Evolutionary conservation across 148 eudicot genomes (phyloP).

Genomic region (Nepenthes gracilis): DNA sequence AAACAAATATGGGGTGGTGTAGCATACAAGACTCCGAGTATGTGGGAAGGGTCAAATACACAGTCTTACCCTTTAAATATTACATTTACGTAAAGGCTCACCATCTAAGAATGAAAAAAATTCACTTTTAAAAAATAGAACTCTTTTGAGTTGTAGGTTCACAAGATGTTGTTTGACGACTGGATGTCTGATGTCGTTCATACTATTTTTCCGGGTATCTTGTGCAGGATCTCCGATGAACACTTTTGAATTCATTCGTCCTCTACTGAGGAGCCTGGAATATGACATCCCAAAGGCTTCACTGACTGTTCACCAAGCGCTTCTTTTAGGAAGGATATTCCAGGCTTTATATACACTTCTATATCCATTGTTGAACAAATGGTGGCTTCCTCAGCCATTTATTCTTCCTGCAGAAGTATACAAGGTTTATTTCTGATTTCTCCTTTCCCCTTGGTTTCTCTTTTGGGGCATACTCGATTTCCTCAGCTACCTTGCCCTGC

Average conservation of each 20-base stretch:
- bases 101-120: too few relatives aligned
- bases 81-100: too few relatives aligned
- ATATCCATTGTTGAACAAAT: conserved; percentile 63
- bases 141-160: background rate
- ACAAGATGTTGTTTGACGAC: background rate
- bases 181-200: background rate
- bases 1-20: too few relatives aligned
- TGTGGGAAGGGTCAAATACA: too few relatives aligned
- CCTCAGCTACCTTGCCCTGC: background rate
- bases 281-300: conserved; percentile 59
- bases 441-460: background rate
- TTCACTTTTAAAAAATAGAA: too few relatives aligned
- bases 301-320: conserved; percentile 53
- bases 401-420: conserved; percentile 88
- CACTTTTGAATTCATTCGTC: conserved; percentile 61
- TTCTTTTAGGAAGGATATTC: conserved; percentile 44
- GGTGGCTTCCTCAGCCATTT: conserved; percentile 87
- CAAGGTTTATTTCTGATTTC: conserved; percentile 35
- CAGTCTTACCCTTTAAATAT: too few relatives aligned
- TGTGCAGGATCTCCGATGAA: conserved; percentile 70
- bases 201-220: background rate
- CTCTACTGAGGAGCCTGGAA: conserved; percentile 58
- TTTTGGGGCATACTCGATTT: background rate
- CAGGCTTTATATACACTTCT: conserved; percentile 44
- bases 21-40: too few relatives aligned